phyloP scores from a whole-genome alignment of 192 early-diverging fungal genomes.

The Chytriomyces sp. region DNA sequence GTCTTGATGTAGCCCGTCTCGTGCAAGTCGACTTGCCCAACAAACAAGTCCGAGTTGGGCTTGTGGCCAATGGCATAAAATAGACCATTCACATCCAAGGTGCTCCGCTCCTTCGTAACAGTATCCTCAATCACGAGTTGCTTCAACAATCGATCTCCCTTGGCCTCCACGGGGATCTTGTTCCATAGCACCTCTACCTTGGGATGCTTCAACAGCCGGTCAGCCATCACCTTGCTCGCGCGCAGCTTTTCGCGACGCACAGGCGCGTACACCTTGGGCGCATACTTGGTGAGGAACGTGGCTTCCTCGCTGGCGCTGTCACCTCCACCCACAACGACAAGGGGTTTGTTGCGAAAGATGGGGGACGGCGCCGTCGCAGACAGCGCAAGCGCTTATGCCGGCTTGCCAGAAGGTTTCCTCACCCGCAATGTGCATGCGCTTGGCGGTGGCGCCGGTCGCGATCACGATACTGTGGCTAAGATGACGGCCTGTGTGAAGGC shows the following conservation, averaged over 20 bases:
- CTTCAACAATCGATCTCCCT: conserved; percentile 83
- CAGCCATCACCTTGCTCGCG: conserved; percentile 97
- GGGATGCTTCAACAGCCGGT: conserved; percentile 79
- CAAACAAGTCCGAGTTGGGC: conserved; percentile 66
- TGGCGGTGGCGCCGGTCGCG: conserved; percentile 99
- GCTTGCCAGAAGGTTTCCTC: conserved; percentile 96
- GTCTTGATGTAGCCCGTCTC: conserved; percentile 87
- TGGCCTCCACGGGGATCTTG: conserved; percentile 78
- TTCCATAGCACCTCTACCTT: conserved; percentile 95
- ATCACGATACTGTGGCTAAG: conserved; percentile 85
- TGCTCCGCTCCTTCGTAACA: conserved; percentile 63
- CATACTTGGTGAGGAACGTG: conserved; percentile 95
- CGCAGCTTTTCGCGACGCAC: conserved; percentile 95
- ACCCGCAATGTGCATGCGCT: conserved; percentile 80
- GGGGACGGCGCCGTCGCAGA: conserved; percentile 98
- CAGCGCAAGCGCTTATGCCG: conserved; percentile 99
- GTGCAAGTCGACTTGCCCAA: conserved; percentile 73
- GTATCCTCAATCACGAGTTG: conserved; percentile 77
- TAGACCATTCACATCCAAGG: conserved; percentile 82
- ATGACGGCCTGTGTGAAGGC: conserved; percentile 56
- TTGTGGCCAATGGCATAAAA: conserved; percentile 97
- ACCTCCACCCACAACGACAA: conserved; percentile 90
- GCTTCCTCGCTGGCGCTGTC: conserved; percentile 83
- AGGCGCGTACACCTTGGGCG: conserved; percentile 89
- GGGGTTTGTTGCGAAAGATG: conserved; percentile 93